Evolutionary conservation across 2,329 filamentous ascomycete species (phyloP).

Genomic region (Sarocladium oryzae): DNA sequence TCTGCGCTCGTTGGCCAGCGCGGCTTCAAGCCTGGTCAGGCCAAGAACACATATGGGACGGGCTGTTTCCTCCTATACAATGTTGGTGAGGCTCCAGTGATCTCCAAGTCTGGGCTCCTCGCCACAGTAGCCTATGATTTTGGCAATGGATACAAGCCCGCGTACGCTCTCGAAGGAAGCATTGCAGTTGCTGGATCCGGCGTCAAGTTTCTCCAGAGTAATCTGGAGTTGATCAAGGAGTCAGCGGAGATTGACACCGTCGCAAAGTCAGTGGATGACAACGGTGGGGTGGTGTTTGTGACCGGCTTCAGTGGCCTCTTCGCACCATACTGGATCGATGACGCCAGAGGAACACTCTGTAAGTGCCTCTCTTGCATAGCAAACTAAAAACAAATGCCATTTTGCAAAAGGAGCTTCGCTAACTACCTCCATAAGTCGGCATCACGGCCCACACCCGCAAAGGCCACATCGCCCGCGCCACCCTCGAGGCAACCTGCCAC

Average conservation of each 20-base stretch:
- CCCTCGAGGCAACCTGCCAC: slow-evolving; percentile 75
- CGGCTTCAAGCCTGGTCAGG: slow-evolving; percentile 66
- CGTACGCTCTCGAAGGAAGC: slow-evolving; percentile 72
- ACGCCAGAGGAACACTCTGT: slow-evolving; percentile 73
- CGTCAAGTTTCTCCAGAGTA: slow-evolving; percentile 60
- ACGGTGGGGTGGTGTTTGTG: slow-evolving; percentile 69
- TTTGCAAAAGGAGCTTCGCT: too few relatives aligned
- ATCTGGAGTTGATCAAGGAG: slow-evolving; percentile 47
- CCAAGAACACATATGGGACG: slow-evolving; percentile 83
- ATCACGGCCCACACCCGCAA: slow-evolving; percentile 71
- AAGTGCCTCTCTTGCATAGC: too few relatives aligned
- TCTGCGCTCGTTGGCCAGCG: slow-evolving; percentile 75
- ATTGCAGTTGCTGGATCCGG: slow-evolving; percentile 72
- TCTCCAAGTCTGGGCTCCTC: slow-evolving; percentile 69
- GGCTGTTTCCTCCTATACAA: slow-evolving; percentile 83
- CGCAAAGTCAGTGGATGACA: slow-evolving; percentile 52
- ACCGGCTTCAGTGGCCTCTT: slow-evolving; percentile 78
- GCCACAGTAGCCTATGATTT: slow-evolving; percentile 78
- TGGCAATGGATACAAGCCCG: slow-evolving; percentile 53
- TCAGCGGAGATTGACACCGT: slow-evolving; percentile 38
- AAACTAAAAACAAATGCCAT: too few relatives aligned
- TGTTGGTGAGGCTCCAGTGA: slow-evolving; percentile 70
- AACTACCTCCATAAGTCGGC: slow-evolving; percentile 44
- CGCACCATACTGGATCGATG: slow-evolving; percentile 80
- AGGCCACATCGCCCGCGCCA: slow-evolving; percentile 73